A percentile compares a stretch with the other conserved stretches of the same genome.
Evolutionary conservation across 2,329 filamentous ascomycete species (phyloP).

Genomic region (Colletotrichum chrysophilum): DNA sequence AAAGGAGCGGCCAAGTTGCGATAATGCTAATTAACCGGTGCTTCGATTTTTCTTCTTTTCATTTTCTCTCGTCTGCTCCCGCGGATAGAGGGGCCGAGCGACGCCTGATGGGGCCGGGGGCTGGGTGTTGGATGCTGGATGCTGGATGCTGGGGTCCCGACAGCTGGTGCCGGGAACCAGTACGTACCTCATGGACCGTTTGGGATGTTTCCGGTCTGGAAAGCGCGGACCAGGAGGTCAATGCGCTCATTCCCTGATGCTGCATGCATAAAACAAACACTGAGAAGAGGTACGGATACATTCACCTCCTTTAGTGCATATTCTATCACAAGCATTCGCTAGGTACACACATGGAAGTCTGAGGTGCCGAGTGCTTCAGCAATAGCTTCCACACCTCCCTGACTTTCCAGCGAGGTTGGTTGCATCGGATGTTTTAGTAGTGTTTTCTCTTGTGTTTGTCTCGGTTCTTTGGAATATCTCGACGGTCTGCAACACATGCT

Average conservation of each 20-base stretch:
- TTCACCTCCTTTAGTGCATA: neutral
- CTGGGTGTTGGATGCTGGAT: neutral
- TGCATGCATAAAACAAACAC: neutral
- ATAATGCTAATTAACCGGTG: neutral
- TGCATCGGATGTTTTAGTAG: neutral
- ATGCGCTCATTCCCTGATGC: neutral
- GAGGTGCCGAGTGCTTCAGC: neutral
- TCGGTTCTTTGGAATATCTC: neutral
- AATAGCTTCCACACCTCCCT: neutral
- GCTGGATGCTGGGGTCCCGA: neutral
- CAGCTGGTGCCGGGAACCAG: neutral
- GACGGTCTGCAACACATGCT: neutral
- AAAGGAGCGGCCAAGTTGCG: neutral
- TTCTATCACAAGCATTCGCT: neutral
- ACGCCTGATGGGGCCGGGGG: neutral
- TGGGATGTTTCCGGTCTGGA: neutral
- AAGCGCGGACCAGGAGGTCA: neutral
- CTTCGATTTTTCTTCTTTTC: neutral
- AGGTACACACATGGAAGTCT: neutral
- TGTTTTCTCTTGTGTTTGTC: neutral
- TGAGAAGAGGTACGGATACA: neutral
- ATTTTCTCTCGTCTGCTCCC: slow-evolving; percentile 8
- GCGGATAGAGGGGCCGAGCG: neutral
- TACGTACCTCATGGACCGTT: neutral
- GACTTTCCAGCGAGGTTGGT: neutral